Conservation (phyloP, 2,329 filamentous ascomycete genomes). For the Stemphylium beticola region DNA sequence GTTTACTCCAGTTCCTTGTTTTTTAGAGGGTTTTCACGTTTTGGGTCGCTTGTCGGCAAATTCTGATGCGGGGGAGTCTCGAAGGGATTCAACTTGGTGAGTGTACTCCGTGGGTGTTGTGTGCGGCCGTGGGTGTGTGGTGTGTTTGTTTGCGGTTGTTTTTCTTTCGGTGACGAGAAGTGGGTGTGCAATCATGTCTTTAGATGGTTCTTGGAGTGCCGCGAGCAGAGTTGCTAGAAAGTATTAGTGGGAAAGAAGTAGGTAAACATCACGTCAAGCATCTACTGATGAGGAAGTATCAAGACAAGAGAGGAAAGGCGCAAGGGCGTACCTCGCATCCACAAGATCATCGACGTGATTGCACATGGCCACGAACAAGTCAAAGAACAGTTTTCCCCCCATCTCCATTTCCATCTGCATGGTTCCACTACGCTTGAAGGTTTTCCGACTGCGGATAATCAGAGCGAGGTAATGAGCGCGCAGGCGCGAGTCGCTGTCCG, state of each 20-base stretch:
- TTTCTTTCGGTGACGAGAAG: constrained; percentile 17
- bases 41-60: constrained; percentile 30
- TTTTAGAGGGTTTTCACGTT: constrained; percentile 41
- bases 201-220: constrained; percentile 38
- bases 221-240: constrained; percentile 24
- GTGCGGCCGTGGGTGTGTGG: constrained; percentile 1
- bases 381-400: constrained; percentile 94
- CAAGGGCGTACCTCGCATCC: constrained; percentile 68
- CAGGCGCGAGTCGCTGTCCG: constrained; percentile 88
- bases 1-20: constrained; percentile 27
- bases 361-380: constrained; percentile 97
- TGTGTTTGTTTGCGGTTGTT: constrained; percentile 21
- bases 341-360: constrained; percentile 97
- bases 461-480: constrained; percentile 96
- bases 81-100: constrained; percentile 16
- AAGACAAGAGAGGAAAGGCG: constrained; percentile 21
- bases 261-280: constrained; percentile 11
- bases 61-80: constrained; percentile 21
- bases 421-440: constrained; percentile 96
- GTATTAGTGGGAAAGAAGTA: constrained; percentile 18
- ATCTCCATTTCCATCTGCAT: constrained; percentile 99
- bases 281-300: neutral
- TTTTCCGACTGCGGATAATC: constrained; percentile 96
- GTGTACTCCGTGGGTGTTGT: constrained; percentile 23
- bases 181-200: constrained; percentile 20